A percentile compares a stretch with the other conserved stretches of the same genome.
Evolutionary conservation across 257 asterid species (phyloP).

Genomic region (Solanum chilense): DNA sequence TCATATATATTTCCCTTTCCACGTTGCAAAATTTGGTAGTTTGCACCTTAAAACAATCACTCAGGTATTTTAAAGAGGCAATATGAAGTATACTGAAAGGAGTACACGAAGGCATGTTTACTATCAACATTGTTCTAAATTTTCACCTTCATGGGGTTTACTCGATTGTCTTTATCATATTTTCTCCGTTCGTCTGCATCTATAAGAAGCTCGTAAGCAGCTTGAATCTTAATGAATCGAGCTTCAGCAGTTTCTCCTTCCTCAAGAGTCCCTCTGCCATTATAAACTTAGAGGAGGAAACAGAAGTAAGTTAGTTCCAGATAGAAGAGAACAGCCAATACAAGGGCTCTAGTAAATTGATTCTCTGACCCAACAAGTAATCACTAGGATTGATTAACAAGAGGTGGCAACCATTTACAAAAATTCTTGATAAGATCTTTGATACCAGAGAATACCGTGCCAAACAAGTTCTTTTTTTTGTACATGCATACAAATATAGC

Average conservation of each 20-base stretch:
- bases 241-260: conserved; percentile 98
- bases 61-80: neutral
- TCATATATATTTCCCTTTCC: neutral
- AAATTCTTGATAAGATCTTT: neutral
- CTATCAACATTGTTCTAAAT: neutral
- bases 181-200: conserved; percentile 66
- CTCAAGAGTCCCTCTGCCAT: conserved; percentile 86
- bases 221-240: conserved; percentile 93
- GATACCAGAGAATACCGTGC: neutral
- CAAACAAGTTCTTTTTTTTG: neutral
- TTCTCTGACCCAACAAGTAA: neutral
- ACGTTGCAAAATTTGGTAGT: neutral
- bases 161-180: conserved; percentile 67
- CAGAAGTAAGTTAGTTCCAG: conserved; percentile 16
- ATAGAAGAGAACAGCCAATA: neutral
- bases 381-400: neutral
- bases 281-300: conserved; percentile 44
- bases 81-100: neutral
- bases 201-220: conserved; percentile 88
- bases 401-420: neutral
- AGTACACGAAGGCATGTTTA: neutral
- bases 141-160: conserved; percentile 86
- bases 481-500: neutral
- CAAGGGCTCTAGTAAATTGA: neutral
- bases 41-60: neutral